Evolutionary conservation across 192 early-diverging fungal genomes (phyloP).

Genomic region (Coemansia sp.): DNA sequence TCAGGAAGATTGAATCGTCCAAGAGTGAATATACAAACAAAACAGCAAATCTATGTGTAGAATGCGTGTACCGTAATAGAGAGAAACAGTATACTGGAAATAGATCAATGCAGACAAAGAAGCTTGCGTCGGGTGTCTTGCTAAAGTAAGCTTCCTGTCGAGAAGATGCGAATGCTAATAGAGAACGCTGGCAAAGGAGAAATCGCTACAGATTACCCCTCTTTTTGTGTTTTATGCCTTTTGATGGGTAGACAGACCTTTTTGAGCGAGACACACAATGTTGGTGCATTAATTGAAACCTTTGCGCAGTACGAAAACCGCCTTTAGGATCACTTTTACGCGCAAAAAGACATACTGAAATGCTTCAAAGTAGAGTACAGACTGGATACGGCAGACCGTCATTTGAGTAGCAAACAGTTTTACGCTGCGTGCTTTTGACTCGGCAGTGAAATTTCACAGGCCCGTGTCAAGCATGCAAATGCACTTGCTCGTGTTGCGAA

Average conservation of each 20-base stretch:
- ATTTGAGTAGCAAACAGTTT: not conserved
- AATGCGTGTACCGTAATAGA: not conserved
- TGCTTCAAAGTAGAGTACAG: not conserved
- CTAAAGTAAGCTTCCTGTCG: not conserved
- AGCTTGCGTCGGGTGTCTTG: not conserved
- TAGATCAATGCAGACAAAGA: not conserved
- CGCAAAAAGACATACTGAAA: not conserved
- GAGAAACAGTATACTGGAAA: constrained; percentile 2
- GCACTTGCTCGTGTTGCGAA: not conserved
- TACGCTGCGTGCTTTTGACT: not conserved
- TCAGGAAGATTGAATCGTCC: not conserved
- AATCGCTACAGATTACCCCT: constrained; percentile 6
- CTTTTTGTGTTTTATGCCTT: not conserved
- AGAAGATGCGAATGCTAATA: not conserved
- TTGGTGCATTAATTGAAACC: constrained; percentile 1
- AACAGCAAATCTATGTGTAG: constrained; percentile 17
- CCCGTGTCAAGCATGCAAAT: not conserved
- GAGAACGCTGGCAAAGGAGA: not conserved
- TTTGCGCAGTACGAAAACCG: constrained; percentile 1
- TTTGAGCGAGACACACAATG: constrained; percentile 1
- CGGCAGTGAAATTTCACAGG: not conserved
- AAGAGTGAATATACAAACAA: constrained; percentile 6
- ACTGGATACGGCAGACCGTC: not conserved
- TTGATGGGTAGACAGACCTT: not conserved
- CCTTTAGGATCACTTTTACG: not conserved